phyloP scores from a whole-genome alignment of 306 rosid species.

The Cucumis hystrix region DNA sequence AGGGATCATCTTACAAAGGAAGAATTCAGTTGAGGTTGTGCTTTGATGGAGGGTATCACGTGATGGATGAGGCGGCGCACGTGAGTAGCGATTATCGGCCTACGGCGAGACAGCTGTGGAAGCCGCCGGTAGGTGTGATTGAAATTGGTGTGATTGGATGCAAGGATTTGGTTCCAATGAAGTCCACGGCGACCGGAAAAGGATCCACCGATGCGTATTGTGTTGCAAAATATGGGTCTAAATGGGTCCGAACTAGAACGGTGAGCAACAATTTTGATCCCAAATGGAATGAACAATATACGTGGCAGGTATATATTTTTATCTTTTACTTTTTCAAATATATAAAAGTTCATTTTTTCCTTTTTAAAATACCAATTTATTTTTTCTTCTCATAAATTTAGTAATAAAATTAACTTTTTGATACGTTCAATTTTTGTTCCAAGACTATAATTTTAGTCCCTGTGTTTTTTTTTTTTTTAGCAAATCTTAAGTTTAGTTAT shows the following conservation, averaged over 20 bases:
- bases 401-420: too few relatives aligned
- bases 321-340: too few relatives aligned
- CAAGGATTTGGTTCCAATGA: conserved; percentile 57
- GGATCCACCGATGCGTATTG: conserved; percentile 63
- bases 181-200: conserved; percentile 33
- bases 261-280: conserved; percentile 65
- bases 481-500: too few relatives aligned
- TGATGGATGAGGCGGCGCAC: conserved; percentile 81
- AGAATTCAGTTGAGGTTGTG: conserved; percentile 56
- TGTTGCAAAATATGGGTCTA: conserved; percentile 72
- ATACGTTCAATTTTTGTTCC: too few relatives aligned
- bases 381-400: too few relatives aligned
- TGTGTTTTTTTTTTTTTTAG: too few relatives aligned
- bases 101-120: conserved; percentile 85
- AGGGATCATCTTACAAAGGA: conserved; percentile 26
- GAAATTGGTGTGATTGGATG: conserved; percentile 67
- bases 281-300: conserved; percentile 88
- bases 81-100: conserved; percentile 83
- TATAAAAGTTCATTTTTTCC: too few relatives aligned
- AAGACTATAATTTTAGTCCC: too few relatives aligned
- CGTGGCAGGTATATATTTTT: conserved; percentile 30
- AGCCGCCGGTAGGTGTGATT: conserved; percentile 52
- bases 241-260: conserved; percentile 70
- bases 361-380: too few relatives aligned
- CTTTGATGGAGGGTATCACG: conserved; percentile 90